These are phyloP conservation scores for Nicotiana otophora DNA, from an alignment of 257 asterid species.

Conservation along the genomic window DNA sequence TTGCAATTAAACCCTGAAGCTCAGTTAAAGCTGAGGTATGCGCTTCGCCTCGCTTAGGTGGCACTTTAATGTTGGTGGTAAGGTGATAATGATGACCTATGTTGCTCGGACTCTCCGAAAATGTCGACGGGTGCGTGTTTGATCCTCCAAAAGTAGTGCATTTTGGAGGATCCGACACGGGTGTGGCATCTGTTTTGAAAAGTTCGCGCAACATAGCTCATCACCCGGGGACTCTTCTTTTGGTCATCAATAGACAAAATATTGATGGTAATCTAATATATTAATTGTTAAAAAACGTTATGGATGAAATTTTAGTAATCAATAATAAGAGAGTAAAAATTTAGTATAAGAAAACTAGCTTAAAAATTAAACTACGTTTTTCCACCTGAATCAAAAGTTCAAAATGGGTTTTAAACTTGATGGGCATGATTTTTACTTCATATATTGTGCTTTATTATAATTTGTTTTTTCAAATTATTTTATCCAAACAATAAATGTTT, in stretches of 20 bases:
- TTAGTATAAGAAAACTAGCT: background rate
- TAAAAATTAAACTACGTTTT: background rate
- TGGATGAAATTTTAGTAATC: background rate
- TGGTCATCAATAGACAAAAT: background rate
- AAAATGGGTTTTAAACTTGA: background rate
- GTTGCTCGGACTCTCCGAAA: too few relatives aligned
- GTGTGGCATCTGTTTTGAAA: too few relatives aligned
- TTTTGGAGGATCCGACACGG: too few relatives aligned
- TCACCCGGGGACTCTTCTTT: background rate
- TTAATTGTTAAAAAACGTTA: background rate
- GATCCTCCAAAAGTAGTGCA: too few relatives aligned
- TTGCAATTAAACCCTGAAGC: background rate
- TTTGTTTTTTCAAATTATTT: too few relatives aligned
- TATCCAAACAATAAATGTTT: background rate
- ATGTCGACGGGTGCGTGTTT: too few relatives aligned
- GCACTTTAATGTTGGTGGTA: background rate
- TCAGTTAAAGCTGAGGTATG: background rate
- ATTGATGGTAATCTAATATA: background rate
- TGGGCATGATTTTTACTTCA: too few relatives aligned
- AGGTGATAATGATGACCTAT: background rate
- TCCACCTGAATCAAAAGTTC: background rate
- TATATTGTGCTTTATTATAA: background rate
- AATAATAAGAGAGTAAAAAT: background rate
- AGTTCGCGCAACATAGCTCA: background rate
- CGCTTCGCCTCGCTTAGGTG: background rate